phyloP scores from a whole-genome alignment of 805 yeast genomes.

The Pichia kluyveri region DNA sequence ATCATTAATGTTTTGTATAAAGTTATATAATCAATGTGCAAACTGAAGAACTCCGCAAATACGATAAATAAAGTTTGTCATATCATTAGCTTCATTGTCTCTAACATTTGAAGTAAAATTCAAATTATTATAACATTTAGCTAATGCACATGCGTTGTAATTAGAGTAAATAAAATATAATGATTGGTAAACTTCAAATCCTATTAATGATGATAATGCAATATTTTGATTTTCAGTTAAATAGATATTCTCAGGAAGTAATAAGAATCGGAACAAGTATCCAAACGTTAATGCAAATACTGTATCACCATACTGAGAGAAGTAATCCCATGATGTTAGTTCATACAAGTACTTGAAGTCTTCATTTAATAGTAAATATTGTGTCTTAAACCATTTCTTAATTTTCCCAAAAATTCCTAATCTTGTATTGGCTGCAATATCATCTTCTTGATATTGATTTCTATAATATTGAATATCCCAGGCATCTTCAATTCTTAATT shows the following conservation, averaged over 20 bases:
- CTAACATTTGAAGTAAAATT: neutral
- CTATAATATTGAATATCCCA: slow-evolving; percentile 2
- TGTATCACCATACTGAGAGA: neutral
- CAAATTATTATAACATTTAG: neutral
- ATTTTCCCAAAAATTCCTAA: neutral
- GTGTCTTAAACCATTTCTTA: neutral
- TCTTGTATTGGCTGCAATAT: neutral
- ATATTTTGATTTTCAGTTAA: neutral
- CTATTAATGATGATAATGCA: neutral
- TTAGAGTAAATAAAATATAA: neutral
- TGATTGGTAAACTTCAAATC: neutral
- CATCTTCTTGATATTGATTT: neutral
- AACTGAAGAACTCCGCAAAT: neutral
- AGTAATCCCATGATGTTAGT: neutral
- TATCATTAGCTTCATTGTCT: neutral
- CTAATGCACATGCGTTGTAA: neutral
- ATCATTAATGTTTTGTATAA: no score
- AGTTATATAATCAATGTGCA: neutral
- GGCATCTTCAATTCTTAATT: neutral
- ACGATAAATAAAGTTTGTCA: neutral
- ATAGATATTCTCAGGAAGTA: neutral
- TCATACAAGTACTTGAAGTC: neutral
- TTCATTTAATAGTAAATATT: neutral
- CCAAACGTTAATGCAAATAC: neutral
- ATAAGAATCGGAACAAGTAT: neutral